A percentile compares a stretch with the other conserved stretches of the same genome.
Evolutionary conservation across 1,139 yeast genomes (phyloP).

Genomic region (Saccharomyces hybrid): DNA sequence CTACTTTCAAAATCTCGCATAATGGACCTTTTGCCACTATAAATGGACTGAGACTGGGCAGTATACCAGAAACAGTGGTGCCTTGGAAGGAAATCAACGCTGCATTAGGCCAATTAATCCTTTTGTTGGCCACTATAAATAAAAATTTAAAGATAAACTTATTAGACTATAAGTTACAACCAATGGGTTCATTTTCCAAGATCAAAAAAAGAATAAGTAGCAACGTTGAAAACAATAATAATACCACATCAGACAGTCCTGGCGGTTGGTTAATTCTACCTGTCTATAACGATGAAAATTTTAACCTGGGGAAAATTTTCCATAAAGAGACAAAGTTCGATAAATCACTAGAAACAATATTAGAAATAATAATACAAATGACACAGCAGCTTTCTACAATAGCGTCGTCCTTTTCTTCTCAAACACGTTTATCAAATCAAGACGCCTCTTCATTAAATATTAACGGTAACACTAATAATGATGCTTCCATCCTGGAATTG

Average conservation of each 20-base stretch:
- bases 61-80: conserved; percentile 46
- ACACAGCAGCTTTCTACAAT: conserved; percentile 5
- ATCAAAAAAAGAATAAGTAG: conserved; percentile 43
- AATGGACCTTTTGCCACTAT: conserved; percentile 83
- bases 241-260: neutral
- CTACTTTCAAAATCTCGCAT: conserved; percentile 72
- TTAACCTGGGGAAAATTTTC: conserved; percentile 31
- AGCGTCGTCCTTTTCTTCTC: neutral
- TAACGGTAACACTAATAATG: neutral
- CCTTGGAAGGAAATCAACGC: conserved; percentile 93
- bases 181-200: conserved; percentile 78
- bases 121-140: conserved; percentile 58
- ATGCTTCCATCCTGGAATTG: conserved; percentile 34
- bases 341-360: conserved; percentile 24
- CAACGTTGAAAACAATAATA: neutral
- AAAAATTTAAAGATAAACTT: conserved; percentile 50
- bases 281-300: conserved; percentile 24
- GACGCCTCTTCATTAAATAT: neutral
- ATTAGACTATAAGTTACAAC: conserved; percentile 56
- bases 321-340: conserved; percentile 29
- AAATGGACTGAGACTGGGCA: conserved; percentile 74
- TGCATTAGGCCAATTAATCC: conserved; percentile 78
- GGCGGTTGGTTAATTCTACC: neutral
- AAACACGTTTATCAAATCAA: neutral
- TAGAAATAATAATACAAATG: conserved; percentile 21